Conservation (phyloP, 2,329 filamentous ascomycete genomes). For the Aspergillus brunneoviolaceus region DNA sequence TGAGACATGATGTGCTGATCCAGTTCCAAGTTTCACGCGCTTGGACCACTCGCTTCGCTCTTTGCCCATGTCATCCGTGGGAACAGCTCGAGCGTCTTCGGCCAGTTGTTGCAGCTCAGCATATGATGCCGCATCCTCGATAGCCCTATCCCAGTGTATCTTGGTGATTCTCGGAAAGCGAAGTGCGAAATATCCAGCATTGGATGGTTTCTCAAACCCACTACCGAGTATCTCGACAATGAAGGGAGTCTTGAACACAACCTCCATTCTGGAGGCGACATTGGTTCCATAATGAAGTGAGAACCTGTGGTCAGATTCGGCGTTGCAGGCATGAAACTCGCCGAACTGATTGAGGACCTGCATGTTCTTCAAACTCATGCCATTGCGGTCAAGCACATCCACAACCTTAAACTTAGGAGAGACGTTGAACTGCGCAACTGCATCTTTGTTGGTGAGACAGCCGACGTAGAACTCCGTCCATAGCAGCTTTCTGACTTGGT, state of each 20-base stretch:
- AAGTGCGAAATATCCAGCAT: slow-evolving; percentile 69
- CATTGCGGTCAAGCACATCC: slow-evolving; percentile 56
- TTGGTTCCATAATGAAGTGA: slow-evolving; percentile 49
- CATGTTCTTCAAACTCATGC: slow-evolving; percentile 54
- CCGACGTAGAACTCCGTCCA: slow-evolving; percentile 83
- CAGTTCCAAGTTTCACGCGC: slow-evolving; percentile 57
- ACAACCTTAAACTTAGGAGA: slow-evolving; percentile 66
- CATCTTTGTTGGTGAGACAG: slow-evolving; percentile 68
- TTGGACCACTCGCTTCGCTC: slow-evolving; percentile 63
- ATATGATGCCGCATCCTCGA: slow-evolving; percentile 67
- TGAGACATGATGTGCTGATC: slow-evolving; percentile 23
- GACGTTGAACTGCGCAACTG: slow-evolving; percentile 50
- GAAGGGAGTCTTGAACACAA: slow-evolving; percentile 66
- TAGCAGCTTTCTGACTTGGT: slow-evolving; percentile 53
- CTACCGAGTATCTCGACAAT: slow-evolving; percentile 80
- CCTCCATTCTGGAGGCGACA: slow-evolving; percentile 34
- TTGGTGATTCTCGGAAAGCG: slow-evolving; percentile 76
- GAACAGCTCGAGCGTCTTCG: slow-evolving; percentile 52
- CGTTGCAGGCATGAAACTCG: slow-evolving; percentile 45
- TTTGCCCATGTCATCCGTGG: slow-evolving; percentile 56
- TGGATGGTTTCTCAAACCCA: slow-evolving; percentile 71
- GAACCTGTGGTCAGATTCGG: slow-evolving; percentile 38
- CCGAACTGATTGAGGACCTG: slow-evolving; percentile 51
- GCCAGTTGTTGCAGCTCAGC: slow-evolving; percentile 69
- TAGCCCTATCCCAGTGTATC: slow-evolving; percentile 72